A percentile compares a stretch with the other conserved stretches of the same genome.
Conservation (phyloP, 2,329 filamentous ascomycete species). For the Colletotrichum spaethianum region DNA sequence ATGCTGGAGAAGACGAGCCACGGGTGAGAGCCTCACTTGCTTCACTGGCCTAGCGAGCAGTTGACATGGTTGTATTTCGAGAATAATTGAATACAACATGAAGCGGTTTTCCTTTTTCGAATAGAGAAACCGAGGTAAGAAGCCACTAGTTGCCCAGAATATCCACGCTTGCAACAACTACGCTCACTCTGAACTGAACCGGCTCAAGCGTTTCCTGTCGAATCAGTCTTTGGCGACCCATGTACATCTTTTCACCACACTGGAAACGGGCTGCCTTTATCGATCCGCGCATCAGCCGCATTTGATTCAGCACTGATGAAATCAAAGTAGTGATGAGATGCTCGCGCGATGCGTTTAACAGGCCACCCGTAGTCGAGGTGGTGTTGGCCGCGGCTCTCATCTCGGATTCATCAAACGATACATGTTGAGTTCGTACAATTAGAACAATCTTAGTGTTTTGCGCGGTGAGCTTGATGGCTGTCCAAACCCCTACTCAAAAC, state of each 20-base stretch:
- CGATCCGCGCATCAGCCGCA: neutral
- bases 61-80: too few species aligned
- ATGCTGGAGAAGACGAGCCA: neutral
- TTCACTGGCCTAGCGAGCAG: neutral
- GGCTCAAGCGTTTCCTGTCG: too few species aligned
- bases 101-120: neutral
- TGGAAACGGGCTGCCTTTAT: neutral
- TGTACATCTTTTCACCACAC: neutral
- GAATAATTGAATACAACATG: rapidly evolving
- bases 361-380: neutral
- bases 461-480: too few species aligned
- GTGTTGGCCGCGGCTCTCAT: neutral
- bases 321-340: neutral
- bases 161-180: neutral
- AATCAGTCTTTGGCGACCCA: neutral
- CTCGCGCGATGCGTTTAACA: neutral
- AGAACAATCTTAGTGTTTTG: too few species aligned
- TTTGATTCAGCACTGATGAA: neutral
- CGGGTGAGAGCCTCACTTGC: neutral
- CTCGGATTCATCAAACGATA: neutral
- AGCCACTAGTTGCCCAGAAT: too few species aligned
- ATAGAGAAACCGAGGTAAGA: neutral
- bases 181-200: neutral
- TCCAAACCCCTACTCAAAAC: neutral
- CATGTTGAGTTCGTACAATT: neutral